phyloP scores from a whole-genome alignment of 176 grass and related monocot species.

The Dendrocalamus sinicus region DNA sequence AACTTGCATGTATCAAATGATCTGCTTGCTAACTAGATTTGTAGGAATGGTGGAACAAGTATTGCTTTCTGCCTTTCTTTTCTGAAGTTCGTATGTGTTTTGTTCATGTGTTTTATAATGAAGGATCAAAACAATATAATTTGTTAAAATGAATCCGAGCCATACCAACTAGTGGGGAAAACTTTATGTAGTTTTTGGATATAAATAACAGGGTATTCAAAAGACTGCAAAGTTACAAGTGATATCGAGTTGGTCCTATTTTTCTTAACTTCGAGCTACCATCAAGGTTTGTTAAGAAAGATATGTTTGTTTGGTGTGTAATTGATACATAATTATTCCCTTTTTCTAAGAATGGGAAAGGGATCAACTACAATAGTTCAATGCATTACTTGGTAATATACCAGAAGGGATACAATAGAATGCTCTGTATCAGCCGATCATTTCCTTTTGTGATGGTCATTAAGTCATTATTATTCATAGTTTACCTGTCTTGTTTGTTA shows the following conservation, averaged over 20 bases:
- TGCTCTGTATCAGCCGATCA: neutral
- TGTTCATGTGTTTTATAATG: neutral
- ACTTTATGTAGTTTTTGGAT: neutral
- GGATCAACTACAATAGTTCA: neutral
- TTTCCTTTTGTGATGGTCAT: neutral
- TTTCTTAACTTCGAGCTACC: neutral
- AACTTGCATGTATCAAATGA: neutral
- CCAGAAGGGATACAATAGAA: neutral
- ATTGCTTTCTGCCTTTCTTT: neutral
- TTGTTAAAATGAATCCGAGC: neutral
- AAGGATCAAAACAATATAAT: neutral
- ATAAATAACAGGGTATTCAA: neutral
- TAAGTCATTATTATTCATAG: slow-evolving; percentile 14
- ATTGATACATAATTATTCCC: neutral
- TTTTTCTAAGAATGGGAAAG: neutral
- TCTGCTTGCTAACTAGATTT: neutral
- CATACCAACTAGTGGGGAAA: neutral
- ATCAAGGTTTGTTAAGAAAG: neutral
- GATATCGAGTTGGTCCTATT: neutral
- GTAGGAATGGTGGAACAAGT: neutral
- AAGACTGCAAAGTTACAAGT: neutral
- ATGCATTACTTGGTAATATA: slow-evolving; percentile 19
- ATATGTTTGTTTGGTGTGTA: neutral
- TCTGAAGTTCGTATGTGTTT: neutral
- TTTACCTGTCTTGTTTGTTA: neutral